These are phyloP conservation scores for Lasiodiplodia sp. DNA, from an alignment of 2,329 filamentous ascomycete genomes.

Conservation along the genomic window DNA sequence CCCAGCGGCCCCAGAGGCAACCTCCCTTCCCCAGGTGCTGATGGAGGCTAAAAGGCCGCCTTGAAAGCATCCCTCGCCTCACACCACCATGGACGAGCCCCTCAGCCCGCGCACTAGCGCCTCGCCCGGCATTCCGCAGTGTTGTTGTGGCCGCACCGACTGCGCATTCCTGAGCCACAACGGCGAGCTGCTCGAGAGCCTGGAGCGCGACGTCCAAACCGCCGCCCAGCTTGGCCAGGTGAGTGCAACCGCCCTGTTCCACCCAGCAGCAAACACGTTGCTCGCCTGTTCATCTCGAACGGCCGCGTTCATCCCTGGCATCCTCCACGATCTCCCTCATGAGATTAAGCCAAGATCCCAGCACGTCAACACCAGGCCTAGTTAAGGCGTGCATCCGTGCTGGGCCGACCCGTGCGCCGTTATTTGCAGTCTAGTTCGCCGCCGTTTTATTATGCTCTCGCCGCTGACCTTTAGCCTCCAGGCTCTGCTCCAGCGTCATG, in stretches of 20 bases:
- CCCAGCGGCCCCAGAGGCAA: slow-evolving; percentile 18
- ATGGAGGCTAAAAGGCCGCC: slow-evolving; percentile 22
- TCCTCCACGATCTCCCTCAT: slow-evolving; percentile 15
- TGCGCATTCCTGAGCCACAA: slow-evolving; percentile 86
- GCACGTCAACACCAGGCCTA: slow-evolving; percentile 20
- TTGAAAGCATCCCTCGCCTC: slow-evolving; percentile 22
- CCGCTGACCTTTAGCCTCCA: slow-evolving; percentile 74
- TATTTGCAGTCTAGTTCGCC: slow-evolving; percentile 20
- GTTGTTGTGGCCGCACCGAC: slow-evolving; percentile 84
- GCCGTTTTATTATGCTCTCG: slow-evolving; percentile 15
- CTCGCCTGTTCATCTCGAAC: slow-evolving; percentile 6
- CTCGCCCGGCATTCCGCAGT: slow-evolving; percentile 53
- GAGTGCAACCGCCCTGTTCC: slow-evolving; percentile 53
- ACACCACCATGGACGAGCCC: slow-evolving; percentile 26
- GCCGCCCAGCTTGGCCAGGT: slow-evolving; percentile 93
- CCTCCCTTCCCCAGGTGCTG: slow-evolving; percentile 22
- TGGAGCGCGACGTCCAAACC: slow-evolving; percentile 87
- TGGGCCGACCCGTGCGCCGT: slow-evolving; percentile 19
- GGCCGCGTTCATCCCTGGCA: slow-evolving; percentile 2
- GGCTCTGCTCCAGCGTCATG: slow-evolving; percentile 90
- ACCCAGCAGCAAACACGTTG: slow-evolving; percentile 15
- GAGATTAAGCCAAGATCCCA: slow-evolving; percentile 25
- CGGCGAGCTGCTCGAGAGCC: slow-evolving; percentile 74
- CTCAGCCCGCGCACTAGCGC: slow-evolving; percentile 24
- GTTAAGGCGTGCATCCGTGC: slow-evolving; percentile 24